Evolutionary conservation across 495 filamentous ascomycete genomes (phyloP).

Genomic region (Hypoxylon lenormandii): DNA sequence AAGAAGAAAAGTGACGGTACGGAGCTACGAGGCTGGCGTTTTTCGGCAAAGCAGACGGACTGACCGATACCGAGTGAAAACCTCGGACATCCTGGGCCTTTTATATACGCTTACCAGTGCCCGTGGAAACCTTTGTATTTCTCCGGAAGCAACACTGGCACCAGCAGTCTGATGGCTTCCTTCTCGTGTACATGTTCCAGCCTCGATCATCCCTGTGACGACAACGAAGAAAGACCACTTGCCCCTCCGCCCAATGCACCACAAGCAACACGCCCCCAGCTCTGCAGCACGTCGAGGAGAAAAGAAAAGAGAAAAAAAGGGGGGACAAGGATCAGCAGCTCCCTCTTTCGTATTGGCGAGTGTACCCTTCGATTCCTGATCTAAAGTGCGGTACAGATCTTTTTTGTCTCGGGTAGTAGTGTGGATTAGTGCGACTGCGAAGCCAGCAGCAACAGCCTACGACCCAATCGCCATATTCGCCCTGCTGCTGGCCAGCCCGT

Average conservation of each 20-base stretch:
- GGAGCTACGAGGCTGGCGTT: constrained; percentile 20
- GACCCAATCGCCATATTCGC: constrained; percentile 42
- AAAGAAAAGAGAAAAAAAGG: constrained; percentile 8
- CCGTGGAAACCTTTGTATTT: constrained; percentile 34
- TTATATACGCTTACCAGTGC: constrained; percentile 39
- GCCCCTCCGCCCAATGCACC: constrained; percentile 18
- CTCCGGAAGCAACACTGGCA: constrained; percentile 33
- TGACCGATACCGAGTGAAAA: constrained; percentile 2
- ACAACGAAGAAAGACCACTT: constrained; percentile 32
- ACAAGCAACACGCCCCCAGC: constrained; percentile 29
- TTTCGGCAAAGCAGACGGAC: constrained; percentile 20
- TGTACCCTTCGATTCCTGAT: constrained; percentile 26
- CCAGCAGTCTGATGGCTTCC: constrained; percentile 11
- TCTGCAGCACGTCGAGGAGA: constrained; percentile 32
- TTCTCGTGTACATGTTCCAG: constrained; percentile 43
- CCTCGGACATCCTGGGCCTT: constrained; percentile 31
- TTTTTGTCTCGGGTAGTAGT: constrained; percentile 48
- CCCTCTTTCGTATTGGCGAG: constrained; percentile 37
- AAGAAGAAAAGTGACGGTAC: constrained; percentile 4
- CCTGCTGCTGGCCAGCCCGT: constrained; percentile 33
- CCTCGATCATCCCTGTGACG: constrained; percentile 48
- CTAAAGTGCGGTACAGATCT: constrained; percentile 41
- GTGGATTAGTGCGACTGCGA: constrained; percentile 47
- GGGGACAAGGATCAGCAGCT: constrained; percentile 39
- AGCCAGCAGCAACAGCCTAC: constrained; percentile 33